phyloP scores from a whole-genome alignment of 495 filamentous ascomycete species.

The Podospora comata region DNA sequence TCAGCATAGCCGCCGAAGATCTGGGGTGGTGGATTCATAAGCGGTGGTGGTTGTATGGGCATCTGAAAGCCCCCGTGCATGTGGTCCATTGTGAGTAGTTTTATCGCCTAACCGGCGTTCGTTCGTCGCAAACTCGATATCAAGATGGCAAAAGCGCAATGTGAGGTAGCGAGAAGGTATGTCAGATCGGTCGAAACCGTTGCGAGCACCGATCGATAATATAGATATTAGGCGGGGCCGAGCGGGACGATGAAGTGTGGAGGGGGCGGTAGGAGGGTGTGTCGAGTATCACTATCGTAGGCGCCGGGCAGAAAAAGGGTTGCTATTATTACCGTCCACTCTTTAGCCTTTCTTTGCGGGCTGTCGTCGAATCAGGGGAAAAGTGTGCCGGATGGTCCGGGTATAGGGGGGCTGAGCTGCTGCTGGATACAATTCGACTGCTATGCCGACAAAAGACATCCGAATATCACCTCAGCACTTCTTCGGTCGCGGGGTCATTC shows the following conservation, averaged over 20 bases:
- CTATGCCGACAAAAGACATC: slow-evolving; percentile 6
- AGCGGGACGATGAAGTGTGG: slow-evolving; percentile 8
- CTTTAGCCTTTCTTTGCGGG: slow-evolving; percentile 12
- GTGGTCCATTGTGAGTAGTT: slow-evolving; percentile 44
- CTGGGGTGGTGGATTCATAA: slow-evolving; percentile 64
- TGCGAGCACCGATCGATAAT: slow-evolving; percentile 7
- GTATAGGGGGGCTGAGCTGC: slow-evolving; percentile 27
- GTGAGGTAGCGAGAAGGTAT: background rate
- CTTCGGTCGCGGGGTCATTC: background rate
- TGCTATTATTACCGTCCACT: slow-evolving; percentile 32
- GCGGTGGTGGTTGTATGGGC: slow-evolving; percentile 53
- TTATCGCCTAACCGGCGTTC: slow-evolving; percentile 16
- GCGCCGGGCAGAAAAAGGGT: slow-evolving; percentile 21
- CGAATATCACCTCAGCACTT: slow-evolving; percentile 15
- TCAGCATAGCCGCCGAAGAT: slow-evolving; percentile 63
- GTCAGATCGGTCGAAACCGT: slow-evolving; percentile 1
- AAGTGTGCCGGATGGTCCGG: slow-evolving; percentile 20
- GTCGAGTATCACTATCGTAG: slow-evolving; percentile 15
- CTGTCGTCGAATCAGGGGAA: slow-evolving; percentile 25
- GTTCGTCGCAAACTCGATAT: background rate
- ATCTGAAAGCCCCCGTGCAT: slow-evolving; percentile 49
- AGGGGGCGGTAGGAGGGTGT: background rate
- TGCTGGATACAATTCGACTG: background rate
- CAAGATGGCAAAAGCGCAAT: background rate
- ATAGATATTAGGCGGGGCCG: slow-evolving; percentile 3